Evolutionary conservation across 1,284 basidiomycete species (phyloP).

Genomic region (Xerocomus amazonicus): DNA sequence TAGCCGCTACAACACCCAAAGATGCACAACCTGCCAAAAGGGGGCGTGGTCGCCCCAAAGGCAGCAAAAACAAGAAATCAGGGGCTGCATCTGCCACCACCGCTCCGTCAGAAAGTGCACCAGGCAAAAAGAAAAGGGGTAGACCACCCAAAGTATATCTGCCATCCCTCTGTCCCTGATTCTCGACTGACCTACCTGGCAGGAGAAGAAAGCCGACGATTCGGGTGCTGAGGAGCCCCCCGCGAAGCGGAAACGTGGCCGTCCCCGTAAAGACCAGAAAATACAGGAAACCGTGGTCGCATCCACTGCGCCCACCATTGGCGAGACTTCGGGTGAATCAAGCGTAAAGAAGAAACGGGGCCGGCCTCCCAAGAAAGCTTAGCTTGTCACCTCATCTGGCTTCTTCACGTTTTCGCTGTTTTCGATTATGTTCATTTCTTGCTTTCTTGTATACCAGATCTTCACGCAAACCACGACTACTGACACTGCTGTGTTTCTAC

Average conservation of each 20-base stretch:
- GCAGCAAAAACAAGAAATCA: conserved; percentile 77
- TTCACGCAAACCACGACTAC: conserved; percentile 28
- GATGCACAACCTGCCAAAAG: conserved; percentile 51
- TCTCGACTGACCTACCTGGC: conserved; percentile 24
- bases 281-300: conserved; percentile 35
- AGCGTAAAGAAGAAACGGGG: conserved; percentile 65
- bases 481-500: conserved; percentile 34
- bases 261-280: conserved; percentile 65
- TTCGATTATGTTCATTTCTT: conserved; percentile 27
- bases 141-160: conserved; percentile 69
- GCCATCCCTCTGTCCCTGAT: conserved; percentile 24
- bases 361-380: conserved; percentile 63
- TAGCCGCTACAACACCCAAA: conserved; percentile 23
- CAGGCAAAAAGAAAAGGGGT: conserved; percentile 59
- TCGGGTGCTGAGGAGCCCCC: conserved; percentile 46
- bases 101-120: conserved; percentile 36
- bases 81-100: conserved; percentile 38
- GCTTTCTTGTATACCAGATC: conserved; percentile 36
- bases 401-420: conserved; percentile 9
- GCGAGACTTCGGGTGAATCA: conserved; percentile 42
- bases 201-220: conserved; percentile 55
- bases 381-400: conserved; percentile 7
- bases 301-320: conserved; percentile 36
- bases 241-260: conserved; percentile 64
- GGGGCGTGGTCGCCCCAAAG: conserved; percentile 74